A percentile compares a stretch with the other conserved stretches of the same genome.
phyloP scores from a whole-genome alignment of 441 rosid species.

The Brassica hybrid region DNA sequence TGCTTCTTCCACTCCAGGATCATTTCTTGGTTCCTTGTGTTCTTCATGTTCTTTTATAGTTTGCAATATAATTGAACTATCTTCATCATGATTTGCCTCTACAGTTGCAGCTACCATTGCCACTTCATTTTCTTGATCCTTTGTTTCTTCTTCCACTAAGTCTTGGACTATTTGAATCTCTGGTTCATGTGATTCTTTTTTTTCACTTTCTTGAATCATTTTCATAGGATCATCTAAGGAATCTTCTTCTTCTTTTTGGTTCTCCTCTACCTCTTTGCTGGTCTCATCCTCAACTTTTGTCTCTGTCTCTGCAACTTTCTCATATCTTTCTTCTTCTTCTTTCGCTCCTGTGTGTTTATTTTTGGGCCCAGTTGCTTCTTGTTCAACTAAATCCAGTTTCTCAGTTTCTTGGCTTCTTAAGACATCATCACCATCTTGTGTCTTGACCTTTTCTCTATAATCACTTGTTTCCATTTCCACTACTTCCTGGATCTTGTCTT shows the following conservation, averaged over 20 bases:
- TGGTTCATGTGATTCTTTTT: conserved; percentile 2
- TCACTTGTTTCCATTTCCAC: conserved; percentile 20
- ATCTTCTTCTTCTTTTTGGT: background rate
- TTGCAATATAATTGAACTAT: conserved; percentile 13
- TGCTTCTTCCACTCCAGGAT: background rate
- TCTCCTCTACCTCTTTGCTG: background rate
- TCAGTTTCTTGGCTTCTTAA: conserved; percentile 15
- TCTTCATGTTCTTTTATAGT: conserved; percentile 3
- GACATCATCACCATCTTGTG: conserved; percentile 14
- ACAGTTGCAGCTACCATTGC: conserved; percentile 19
- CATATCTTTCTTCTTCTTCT: conserved; percentile 14
- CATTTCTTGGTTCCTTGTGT: conserved; percentile 3
- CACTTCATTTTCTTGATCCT: background rate
- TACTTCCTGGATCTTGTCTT: conserved; percentile 8
- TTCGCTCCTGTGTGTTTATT: conserved; percentile 16
- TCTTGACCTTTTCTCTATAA: conserved; percentile 22
- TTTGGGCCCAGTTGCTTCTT: conserved; percentile 2
- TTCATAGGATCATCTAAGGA: background rate
- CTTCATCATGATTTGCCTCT: background rate
- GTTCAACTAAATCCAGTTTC: background rate
- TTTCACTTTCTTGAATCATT: conserved; percentile 21
- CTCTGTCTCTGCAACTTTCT: background rate
- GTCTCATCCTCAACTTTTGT: conserved; percentile 1
- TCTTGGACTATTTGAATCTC: conserved; percentile 15
- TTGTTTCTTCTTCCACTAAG: background rate